These are phyloP conservation scores for Diutina pseudorugosa DNA, from an alignment of 1,139 yeast species.

Conservation along the genomic window DNA sequence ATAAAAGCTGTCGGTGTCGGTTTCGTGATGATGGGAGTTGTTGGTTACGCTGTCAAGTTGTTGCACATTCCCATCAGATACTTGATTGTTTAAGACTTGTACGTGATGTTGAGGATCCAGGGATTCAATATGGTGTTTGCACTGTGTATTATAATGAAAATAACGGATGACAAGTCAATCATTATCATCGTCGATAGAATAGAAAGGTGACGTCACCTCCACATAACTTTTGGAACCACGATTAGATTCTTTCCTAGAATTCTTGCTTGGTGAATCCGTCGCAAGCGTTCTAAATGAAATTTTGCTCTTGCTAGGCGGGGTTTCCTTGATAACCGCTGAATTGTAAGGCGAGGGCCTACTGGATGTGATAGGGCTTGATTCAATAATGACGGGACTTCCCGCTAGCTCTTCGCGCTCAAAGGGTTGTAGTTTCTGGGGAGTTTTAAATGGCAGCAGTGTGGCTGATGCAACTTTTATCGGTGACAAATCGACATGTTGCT, in stretches of 20 bases:
- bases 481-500: background rate
- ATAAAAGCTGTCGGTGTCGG: constrained; percentile 96
- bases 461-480: background rate
- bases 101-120: background rate
- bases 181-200: background rate
- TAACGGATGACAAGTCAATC: background rate
- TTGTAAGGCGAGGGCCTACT: background rate
- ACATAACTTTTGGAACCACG: background rate
- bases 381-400: background rate
- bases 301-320: background rate
- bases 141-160: background rate
- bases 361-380: background rate
- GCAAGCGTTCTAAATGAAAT: background rate
- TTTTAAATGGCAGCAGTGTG: background rate
- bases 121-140: background rate
- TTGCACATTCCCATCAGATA: constrained; percentile 96
- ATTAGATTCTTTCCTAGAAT: too few species aligned
- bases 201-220: background rate
- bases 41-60: constrained; percentile 90
- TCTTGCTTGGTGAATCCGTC: background rate
- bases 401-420: background rate
- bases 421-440: background rate
- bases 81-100: constrained; percentile 61
- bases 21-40: constrained; percentile 93
- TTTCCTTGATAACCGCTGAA: background rate